Evolutionary conservation across 2,329 filamentous ascomycete species (phyloP).

Genomic region (Fusarium clavum): DNA sequence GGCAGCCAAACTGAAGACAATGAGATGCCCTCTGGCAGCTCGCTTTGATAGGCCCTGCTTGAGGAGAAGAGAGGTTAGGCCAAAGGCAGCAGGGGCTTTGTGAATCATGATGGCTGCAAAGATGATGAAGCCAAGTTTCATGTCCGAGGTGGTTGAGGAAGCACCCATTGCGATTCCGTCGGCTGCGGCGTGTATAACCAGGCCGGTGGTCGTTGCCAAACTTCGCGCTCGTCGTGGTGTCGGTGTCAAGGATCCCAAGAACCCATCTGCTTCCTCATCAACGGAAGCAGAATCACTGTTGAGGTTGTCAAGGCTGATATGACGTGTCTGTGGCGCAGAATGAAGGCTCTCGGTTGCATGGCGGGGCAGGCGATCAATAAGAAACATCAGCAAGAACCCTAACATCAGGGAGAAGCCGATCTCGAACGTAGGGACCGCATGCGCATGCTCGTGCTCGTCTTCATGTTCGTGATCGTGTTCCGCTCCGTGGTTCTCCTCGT

Average conservation of each 20-base stretch:
- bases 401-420: constrained; percentile 88
- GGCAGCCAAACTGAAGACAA: constrained; percentile 92
- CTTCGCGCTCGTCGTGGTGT: constrained; percentile 70
- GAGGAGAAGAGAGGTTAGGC: constrained; percentile 87
- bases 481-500: constrained; percentile 48
- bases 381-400: constrained; percentile 96
- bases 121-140: constrained; percentile 86
- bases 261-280: constrained; percentile 68
- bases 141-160: constrained; percentile 79
- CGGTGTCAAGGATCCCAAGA: constrained; percentile 68
- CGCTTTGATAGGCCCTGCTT: constrained; percentile 93
- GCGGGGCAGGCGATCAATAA: constrained; percentile 87
- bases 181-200: constrained; percentile 96
- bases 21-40: constrained; percentile 82
- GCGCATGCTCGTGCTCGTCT: constrained; percentile 51
- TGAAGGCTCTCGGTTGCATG: constrained; percentile 76
- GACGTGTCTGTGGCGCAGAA: constrained; percentile 75
- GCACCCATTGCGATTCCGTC: constrained; percentile 97
- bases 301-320: constrained; percentile 89
- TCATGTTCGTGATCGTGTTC: constrained; percentile 46
- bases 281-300: constrained; percentile 63
- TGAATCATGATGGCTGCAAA: constrained; percentile 98
- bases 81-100: constrained; percentile 96
- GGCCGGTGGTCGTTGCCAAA: constrained; percentile 86
- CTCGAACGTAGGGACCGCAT: constrained; percentile 72